Conservation (phyloP, 148 eudicot genomes). For the Amaranthus palmeri region DNA sequence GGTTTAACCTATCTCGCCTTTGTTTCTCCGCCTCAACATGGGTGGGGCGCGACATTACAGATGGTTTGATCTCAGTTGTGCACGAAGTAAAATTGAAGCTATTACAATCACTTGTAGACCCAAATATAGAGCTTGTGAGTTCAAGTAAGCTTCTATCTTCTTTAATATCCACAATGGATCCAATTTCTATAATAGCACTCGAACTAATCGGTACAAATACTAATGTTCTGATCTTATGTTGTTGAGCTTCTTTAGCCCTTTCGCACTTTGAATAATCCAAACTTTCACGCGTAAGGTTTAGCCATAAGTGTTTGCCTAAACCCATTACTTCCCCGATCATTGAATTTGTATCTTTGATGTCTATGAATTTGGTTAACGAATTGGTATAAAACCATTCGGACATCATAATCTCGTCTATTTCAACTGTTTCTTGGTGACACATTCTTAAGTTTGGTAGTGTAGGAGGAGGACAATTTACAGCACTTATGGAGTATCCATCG, state of each 20-base stretch:
- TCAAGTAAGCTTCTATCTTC: neutral
- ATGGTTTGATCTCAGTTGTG: neutral
- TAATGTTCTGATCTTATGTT: neutral
- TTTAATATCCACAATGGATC: neutral
- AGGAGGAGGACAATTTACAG: neutral
- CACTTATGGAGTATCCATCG: neutral
- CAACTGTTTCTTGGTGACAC: too few species aligned
- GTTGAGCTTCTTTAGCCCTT: neutral
- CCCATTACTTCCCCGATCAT: neutral
- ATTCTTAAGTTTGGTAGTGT: too few species aligned
- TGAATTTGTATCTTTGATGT: neutral
- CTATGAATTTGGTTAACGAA: neutral
- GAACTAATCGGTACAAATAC: neutral
- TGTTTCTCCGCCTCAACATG: slow-evolving; percentile 57
- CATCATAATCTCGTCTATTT: neutral
- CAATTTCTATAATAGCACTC: neutral
- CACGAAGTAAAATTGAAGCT: neutral
- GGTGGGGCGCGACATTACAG: slow-evolving; percentile 8
- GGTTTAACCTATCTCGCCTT: slow-evolving; percentile 54
- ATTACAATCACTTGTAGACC: neutral
- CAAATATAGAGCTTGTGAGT: neutral
- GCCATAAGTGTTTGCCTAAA: neutral
- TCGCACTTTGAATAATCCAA: neutral
- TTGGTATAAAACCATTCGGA: neutral
- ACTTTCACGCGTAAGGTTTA: neutral